Evolutionary conservation across 495 filamentous ascomycete species (phyloP).

Genomic region (Hypoxylon lenormandii): DNA sequence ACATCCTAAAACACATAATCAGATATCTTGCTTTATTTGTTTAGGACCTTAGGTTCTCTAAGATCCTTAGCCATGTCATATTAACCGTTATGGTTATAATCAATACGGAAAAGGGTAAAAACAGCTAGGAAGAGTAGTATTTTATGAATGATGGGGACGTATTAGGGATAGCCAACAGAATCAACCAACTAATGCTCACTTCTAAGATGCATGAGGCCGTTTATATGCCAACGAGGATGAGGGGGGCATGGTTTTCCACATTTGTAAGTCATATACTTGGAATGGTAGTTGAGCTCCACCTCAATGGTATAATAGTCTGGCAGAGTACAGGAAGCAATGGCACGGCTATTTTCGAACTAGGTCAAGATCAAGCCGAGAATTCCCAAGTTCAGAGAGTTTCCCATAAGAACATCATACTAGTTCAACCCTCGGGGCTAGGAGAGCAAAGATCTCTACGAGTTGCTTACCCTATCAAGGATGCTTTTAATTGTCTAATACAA

Average conservation of each 20-base stretch:
- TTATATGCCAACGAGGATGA: background rate
- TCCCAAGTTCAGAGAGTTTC: background rate
- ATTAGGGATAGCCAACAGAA: background rate
- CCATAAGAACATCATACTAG: background rate
- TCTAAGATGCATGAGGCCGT: background rate
- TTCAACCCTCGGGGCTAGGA: background rate
- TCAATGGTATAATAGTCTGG: background rate
- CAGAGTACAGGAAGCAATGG: background rate
- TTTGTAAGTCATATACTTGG: conserved; percentile 1
- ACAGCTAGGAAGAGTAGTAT: background rate
- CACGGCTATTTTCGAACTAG: background rate
- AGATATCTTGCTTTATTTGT: background rate
- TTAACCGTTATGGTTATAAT: background rate
- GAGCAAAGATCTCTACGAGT: background rate
- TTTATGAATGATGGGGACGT: background rate
- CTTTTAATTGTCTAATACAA: background rate
- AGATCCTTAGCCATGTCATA: background rate
- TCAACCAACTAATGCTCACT: background rate
- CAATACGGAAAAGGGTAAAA: background rate
- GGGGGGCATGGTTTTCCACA: background rate
- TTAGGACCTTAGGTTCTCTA: background rate
- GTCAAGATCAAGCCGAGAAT: background rate
- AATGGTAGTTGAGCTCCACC: background rate
- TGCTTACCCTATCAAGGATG: background rate
- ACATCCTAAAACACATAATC: background rate